Base-by-base conservation (phyloP, 495 filamentous ascomycete species). In the Bathelium albidoporum region DNA sequence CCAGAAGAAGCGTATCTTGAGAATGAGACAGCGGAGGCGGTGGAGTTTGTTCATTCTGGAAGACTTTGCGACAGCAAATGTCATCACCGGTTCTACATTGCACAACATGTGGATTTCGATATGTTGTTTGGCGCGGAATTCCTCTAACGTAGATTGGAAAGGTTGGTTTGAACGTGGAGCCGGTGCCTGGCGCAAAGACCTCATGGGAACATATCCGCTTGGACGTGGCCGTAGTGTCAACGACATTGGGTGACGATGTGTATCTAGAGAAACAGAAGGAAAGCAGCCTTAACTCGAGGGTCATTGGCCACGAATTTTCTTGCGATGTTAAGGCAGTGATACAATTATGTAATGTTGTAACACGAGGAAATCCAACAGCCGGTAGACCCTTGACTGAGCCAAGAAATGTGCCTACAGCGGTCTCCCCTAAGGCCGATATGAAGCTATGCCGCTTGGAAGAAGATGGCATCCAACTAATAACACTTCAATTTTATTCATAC, bases 271-370 rank as follows among this genome's bases (percentile, higher is more conserved):
- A 10, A 20, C 18, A 49, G 10, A 49, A 49, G 43, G 43, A n/a
- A 49, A 49, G 43, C 18, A n/a, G 9, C 20, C 43, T 10, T 20
- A 49, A 3, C 18, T 18, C 43, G n/a, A 9, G 20, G 18, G 43
- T 49, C 43, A 18, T 49, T 49, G 9, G 43, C 43, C 20, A 20
- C 43, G 10, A 18, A 3, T 20, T 20, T 49, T 49, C 43, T 9
- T 49, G 43, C 43, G 43, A 49, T 18, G 43, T 49, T 49, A 20
- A 18, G 43, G 43, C 43, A 49, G 43, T 49, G 20, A 7, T 49
- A n/a, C 43, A 49, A 49, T 49, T 49, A 49, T 49, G 43, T 49
- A 49, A 49, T 49, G 43, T 9, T 49, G 43, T 49, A 18, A 49
- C 11, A 49, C 43, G 9, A 49, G 11, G 43, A 18, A 49, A 49